Percentiles rank a stretch among this genome's conserved stretches.
Conservation (phyloP, 108 stramenopile species). For the Mediolabrus comicus region DNA sequence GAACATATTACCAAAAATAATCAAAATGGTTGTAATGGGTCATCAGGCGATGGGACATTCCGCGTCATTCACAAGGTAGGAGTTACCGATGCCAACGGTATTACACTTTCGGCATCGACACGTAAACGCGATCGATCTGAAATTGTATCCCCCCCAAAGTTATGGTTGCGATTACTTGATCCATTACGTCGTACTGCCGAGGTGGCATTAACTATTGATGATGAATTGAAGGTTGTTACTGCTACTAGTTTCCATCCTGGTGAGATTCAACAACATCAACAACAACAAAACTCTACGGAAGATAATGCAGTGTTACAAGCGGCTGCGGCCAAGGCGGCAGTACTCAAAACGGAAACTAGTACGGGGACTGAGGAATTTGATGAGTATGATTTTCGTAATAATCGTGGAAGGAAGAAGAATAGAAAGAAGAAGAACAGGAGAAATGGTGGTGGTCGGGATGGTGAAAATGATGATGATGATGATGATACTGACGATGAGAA, state of each 20-base stretch:
- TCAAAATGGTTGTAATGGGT: conserved; percentile 11
- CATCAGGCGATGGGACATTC: conserved; percentile 30
- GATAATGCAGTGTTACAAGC: conserved; percentile 46
- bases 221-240: conserved; percentile 44
- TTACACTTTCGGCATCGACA: conserved; percentile 54
- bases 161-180: conserved; percentile 69
- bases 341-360: conserved; percentile 81
- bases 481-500: conserved; percentile 23
- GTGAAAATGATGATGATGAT: background rate
- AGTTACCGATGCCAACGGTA: conserved; percentile 54
- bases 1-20: conserved; percentile 17
- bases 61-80: conserved; percentile 64
- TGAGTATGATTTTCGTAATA: conserved; percentile 65
- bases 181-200: conserved; percentile 65
- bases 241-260: conserved; percentile 60
- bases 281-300: too few species aligned
- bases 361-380: conserved; percentile 68
- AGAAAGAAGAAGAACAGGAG: conserved; percentile 19
- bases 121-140: conserved; percentile 53
- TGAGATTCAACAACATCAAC: conserved; percentile 2
- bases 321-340: conserved; percentile 24
- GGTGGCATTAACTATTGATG: conserved; percentile 66
- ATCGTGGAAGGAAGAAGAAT: conserved; percentile 30
- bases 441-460: background rate
- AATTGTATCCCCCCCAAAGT: conserved; percentile 62